These are phyloP conservation scores for Coprinellus aureogranulatus DNA, from an alignment of 768 basidiomycete genomes.

Conservation along the genomic window DNA sequence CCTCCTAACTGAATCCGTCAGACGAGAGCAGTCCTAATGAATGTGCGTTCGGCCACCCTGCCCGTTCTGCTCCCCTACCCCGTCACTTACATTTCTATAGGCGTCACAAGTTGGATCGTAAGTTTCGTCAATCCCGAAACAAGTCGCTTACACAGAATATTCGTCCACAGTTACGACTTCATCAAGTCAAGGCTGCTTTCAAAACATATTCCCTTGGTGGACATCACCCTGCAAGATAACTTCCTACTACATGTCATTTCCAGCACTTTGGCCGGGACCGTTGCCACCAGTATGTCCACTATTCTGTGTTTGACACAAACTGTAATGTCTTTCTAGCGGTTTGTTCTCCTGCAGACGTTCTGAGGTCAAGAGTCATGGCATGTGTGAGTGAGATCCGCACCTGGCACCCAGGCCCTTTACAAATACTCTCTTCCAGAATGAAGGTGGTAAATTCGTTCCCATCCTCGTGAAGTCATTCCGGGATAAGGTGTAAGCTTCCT, in stretches of 20 bases:
- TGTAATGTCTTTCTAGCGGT: conserved; percentile 47
- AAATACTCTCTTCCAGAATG: conserved; percentile 39
- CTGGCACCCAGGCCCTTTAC: conserved; percentile 6
- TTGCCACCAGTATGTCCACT: conserved; percentile 66
- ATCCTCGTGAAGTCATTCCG: conserved; percentile 59
- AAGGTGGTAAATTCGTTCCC: conserved; percentile 43
- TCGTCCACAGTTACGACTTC: conserved; percentile 61
- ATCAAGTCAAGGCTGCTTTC: conserved; percentile 62
- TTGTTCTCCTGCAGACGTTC: conserved; percentile 75
- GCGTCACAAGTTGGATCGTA: conserved; percentile 83
- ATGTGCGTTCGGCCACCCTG: conserved; percentile 43
- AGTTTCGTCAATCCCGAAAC: conserved; percentile 29
- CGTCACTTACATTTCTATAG: no score
- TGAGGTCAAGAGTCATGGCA: conserved; percentile 76
- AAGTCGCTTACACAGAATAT: not conserved
- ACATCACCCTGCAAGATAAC: conserved; percentile 64
- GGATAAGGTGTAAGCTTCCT: conserved; percentile 72
- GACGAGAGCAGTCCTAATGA: conserved; percentile 68
- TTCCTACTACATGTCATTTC: conserved; percentile 65
- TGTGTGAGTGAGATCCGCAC: conserved; percentile 47
- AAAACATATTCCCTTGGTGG: conserved; percentile 49
- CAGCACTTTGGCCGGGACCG: conserved; percentile 67
- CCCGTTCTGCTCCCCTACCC: no score
- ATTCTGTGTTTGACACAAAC: conserved; percentile 1
- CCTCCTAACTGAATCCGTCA: conserved; percentile 12